Evolutionary conservation across 1,284 basidiomycete genomes (phyloP).

Genomic region (Mycosarcoma maydis): DNA sequence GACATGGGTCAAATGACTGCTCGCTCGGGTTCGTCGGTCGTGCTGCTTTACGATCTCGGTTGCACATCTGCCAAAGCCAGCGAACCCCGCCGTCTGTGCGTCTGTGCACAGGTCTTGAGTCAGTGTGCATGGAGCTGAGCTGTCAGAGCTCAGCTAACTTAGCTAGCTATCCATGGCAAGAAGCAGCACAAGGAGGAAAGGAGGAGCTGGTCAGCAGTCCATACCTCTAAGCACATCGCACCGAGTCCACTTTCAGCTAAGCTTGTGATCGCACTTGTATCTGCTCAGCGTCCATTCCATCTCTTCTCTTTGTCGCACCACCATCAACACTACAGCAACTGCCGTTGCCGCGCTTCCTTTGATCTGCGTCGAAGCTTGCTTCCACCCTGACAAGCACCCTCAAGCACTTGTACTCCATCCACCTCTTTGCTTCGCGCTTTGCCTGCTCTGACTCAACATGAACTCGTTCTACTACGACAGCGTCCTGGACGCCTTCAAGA

Average conservation of each 20-base stretch:
- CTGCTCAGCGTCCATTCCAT: background rate
- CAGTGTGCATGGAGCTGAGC: too few species aligned
- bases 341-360: background rate
- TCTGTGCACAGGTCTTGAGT: slow-evolving; percentile 1
- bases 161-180: too few species aligned
- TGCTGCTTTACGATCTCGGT: background rate
- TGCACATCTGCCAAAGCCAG: background rate
- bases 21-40: background rate
- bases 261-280: too few species aligned
- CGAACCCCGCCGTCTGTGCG: background rate
- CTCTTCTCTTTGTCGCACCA: background rate
- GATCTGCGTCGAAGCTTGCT: too few species aligned
- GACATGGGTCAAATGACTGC: slow-evolving; percentile 12
- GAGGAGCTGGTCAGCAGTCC: too few species aligned
- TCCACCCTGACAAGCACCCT: background rate
- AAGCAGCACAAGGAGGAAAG: too few species aligned
- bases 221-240: too few species aligned
- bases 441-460: slow-evolving; percentile 9
- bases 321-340: background rate
- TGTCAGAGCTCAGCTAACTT: too few species aligned
- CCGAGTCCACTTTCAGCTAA: too few species aligned
- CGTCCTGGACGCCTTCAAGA: slow-evolving; percentile 49
- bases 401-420: background rate
- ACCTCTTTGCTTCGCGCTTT: background rate
- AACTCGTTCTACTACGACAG: slow-evolving; percentile 55